These are phyloP conservation scores for Kalmanozyma brasiliensis DNA, from an alignment of 1,284 basidiomycete genomes.

Conservation along the genomic window DNA sequence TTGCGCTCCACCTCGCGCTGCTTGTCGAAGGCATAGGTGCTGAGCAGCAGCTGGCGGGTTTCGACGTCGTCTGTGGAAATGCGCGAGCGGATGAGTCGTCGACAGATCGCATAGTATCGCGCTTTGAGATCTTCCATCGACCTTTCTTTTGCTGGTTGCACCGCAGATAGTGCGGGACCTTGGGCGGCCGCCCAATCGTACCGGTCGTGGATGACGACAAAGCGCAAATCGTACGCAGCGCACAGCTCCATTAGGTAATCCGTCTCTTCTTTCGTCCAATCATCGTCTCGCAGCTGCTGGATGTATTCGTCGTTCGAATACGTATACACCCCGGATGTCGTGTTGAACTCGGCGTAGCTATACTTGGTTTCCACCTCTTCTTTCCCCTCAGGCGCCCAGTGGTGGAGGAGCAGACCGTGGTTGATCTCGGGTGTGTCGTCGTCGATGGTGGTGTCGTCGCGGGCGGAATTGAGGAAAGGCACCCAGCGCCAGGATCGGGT, in stretches of 20 bases:
- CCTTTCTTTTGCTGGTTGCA: slow-evolving; percentile 28
- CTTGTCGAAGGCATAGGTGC: slow-evolving; percentile 70
- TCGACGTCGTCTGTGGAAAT: slow-evolving; percentile 63
- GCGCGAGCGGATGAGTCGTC: slow-evolving; percentile 84
- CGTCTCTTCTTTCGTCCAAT: slow-evolving; percentile 95
- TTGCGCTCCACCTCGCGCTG: slow-evolving; percentile 90
- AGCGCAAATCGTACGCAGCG: slow-evolving; percentile 85
- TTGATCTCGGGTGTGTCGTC: slow-evolving; percentile 40
- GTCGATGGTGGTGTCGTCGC: slow-evolving; percentile 53
- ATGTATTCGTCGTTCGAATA: slow-evolving; percentile 94
- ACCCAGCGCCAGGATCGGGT: slow-evolving; percentile 63
- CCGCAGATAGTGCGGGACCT: slow-evolving; percentile 10
- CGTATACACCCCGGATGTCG: slow-evolving; percentile 76
- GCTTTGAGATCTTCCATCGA: slow-evolving; percentile 86
- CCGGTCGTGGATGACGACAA: slow-evolving; percentile 89
- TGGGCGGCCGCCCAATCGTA: slow-evolving; percentile 74
- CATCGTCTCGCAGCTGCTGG: slow-evolving; percentile 80
- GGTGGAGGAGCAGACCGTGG: slow-evolving; percentile 54
- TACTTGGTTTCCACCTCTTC: slow-evolving; percentile 65
- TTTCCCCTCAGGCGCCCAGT: slow-evolving; percentile 52
- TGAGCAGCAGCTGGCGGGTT: slow-evolving; percentile 59
- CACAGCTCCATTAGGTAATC: slow-evolving; percentile 88
- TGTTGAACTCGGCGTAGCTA: slow-evolving; percentile 82
- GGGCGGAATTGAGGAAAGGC: slow-evolving; percentile 60
- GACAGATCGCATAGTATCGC: slow-evolving; percentile 90